A percentile compares a stretch with the other conserved stretches of the same genome.
These are phyloP conservation scores for Macadamia integrifolia DNA, from an alignment of 164 flowering plant genomes.

Conservation along the genomic window DNA sequence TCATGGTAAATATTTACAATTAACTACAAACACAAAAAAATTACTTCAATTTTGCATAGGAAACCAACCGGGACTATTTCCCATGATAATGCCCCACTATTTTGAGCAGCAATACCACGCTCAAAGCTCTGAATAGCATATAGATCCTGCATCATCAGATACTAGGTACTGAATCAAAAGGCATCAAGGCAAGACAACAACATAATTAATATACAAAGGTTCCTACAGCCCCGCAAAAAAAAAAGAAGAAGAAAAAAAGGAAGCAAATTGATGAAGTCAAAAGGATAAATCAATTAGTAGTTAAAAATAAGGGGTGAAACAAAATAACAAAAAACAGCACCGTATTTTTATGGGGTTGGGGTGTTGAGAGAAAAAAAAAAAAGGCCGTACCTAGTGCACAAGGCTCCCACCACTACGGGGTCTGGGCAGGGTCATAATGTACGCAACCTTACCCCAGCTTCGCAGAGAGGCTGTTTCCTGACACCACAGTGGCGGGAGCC, in stretches of 20 bases:
- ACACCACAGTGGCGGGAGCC: too few relatives aligned
- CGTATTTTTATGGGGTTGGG: too few relatives aligned
- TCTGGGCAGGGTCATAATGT: too few relatives aligned
- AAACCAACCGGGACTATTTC: constrained; percentile 54
- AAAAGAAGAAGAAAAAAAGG: not conserved
- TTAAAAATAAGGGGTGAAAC: too few relatives aligned
- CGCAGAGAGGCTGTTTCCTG: too few relatives aligned
- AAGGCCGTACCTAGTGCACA: too few relatives aligned
- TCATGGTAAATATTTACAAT: not conserved
- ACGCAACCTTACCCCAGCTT: too few relatives aligned
- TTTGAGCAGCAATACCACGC: constrained; percentile 53
- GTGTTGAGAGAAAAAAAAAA: too few relatives aligned
- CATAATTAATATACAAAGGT: not conserved
- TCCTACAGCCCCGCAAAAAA: too few relatives aligned
- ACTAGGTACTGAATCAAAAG: not conserved
- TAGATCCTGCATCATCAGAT: constrained; percentile 31
- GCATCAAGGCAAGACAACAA: not conserved
- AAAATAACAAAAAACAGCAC: too few relatives aligned
- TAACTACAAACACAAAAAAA: not conserved
- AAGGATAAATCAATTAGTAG: not conserved
- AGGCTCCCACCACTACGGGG: too few relatives aligned
- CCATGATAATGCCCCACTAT: constrained; percentile 44
- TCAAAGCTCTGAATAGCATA: constrained; percentile 57
- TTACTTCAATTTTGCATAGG: not conserved
- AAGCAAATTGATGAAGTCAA: not conserved